These are phyloP conservation scores for Dictyostelium citrinum DNA, from an alignment of 78 protist genomes.

Conservation along the genomic window DNA sequence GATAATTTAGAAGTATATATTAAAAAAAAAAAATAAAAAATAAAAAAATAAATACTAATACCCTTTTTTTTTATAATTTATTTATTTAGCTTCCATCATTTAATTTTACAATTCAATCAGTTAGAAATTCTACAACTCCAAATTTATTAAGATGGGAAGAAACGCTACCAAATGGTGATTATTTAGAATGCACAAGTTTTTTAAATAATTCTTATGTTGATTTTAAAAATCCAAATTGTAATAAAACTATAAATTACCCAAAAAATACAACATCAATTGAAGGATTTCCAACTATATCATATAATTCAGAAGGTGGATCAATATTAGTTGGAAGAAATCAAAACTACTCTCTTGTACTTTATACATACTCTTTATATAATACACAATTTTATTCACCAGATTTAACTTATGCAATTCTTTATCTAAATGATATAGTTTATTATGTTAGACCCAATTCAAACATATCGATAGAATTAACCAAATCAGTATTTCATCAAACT, in stretches of 20 bases:
- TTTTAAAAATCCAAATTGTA: not conserved
- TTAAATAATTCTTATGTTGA: not conserved
- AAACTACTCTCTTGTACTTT: not conserved
- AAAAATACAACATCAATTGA: not conserved
- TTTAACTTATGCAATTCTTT: not conserved
- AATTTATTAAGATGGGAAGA: not conserved
- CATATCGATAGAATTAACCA: not conserved
- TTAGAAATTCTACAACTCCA: not conserved
- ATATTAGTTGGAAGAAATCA: not conserved
- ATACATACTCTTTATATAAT: not conserved
- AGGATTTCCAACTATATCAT: not conserved
- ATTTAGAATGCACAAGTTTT: too few relatives aligned
- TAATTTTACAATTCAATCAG: not conserved
- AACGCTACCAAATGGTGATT: not conserved
- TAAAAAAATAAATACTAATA: not conserved
- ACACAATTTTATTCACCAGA: not conserved
- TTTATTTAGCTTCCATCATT: not conserved
- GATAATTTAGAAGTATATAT: not conserved
- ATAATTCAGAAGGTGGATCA: not conserved
- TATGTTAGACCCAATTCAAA: not conserved
- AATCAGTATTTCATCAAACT: not conserved
- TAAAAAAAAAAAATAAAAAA: not conserved
- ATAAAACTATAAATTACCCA: not conserved
- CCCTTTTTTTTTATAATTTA: not conserved
- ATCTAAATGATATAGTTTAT: not conserved